These are phyloP conservation scores for Thelonectria blattea DNA, from an alignment of 2,329 filamentous ascomycete species.

Conservation along the genomic window DNA sequence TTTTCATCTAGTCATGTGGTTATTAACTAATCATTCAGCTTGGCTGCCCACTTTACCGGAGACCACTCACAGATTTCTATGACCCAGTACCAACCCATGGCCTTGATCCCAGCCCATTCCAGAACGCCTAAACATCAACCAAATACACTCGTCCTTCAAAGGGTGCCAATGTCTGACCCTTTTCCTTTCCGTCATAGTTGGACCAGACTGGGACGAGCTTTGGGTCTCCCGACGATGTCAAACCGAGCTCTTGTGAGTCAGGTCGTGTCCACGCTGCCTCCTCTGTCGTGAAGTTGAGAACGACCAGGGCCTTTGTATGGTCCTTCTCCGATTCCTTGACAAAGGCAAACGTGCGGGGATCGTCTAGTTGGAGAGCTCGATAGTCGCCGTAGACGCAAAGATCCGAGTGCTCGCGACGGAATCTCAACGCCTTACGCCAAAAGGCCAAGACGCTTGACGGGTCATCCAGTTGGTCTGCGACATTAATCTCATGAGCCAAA, in stretches of 20 bases:
- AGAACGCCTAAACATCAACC: slow-evolving; percentile 14
- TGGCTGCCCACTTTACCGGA: too few species aligned
- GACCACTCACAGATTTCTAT: too few species aligned
- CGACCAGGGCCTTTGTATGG: slow-evolving; percentile 34
- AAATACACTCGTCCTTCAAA: slow-evolving; percentile 44
- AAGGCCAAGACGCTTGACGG: slow-evolving; percentile 43
- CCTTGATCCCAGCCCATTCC: background rate
- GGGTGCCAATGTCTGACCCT: slow-evolving; percentile 27
- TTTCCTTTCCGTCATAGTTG: slow-evolving; percentile 32
- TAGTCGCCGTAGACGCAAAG: slow-evolving; percentile 46
- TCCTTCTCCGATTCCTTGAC: slow-evolving; percentile 39
- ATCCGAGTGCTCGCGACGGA: slow-evolving; percentile 42
- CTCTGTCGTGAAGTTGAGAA: slow-evolving; percentile 43
- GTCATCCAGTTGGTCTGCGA: slow-evolving; percentile 56
- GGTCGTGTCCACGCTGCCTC: slow-evolving; percentile 37
- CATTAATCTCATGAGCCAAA: slow-evolving; percentile 55
- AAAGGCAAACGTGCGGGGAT: slow-evolving; percentile 39
- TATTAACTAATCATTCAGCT: too few species aligned
- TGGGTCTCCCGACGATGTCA: slow-evolving; percentile 5
- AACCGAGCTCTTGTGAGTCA: slow-evolving; percentile 30
- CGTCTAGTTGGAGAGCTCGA: slow-evolving; percentile 30
- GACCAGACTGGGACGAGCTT: slow-evolving; percentile 39
- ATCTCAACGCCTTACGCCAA: slow-evolving; percentile 41
- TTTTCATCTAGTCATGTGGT: too few species aligned
- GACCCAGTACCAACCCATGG: background rate